These are phyloP conservation scores for Cystobasidium tubakii DNA, from an alignment of 768 basidiomycete species.

Conservation along the genomic window DNA sequence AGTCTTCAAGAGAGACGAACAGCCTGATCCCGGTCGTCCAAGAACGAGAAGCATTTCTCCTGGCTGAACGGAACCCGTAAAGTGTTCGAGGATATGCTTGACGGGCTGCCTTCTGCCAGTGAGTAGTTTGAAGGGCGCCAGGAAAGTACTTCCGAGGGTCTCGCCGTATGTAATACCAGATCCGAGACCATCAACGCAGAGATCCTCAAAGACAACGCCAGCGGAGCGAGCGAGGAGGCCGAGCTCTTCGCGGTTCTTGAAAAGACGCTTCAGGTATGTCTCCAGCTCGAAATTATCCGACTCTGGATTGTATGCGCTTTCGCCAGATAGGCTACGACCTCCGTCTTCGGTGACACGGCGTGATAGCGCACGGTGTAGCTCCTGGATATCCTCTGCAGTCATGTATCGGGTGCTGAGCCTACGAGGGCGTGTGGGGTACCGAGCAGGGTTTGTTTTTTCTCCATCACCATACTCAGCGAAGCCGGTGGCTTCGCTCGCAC, in stretches of 20 bases:
- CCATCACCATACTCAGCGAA: too few species aligned
- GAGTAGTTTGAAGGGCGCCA: background rate
- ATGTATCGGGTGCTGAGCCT: conserved; percentile 6
- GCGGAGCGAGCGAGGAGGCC: conserved; percentile 21
- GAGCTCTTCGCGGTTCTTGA: background rate
- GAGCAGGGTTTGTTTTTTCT: background rate
- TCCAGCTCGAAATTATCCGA: conserved; percentile 38
- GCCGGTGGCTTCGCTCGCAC: too few species aligned
- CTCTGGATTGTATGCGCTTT: conserved; percentile 18
- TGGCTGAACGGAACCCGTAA: conserved; percentile 62
- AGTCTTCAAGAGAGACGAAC: conserved; percentile 55
- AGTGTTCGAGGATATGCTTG: conserved; percentile 55
- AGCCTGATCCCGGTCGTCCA: conserved; percentile 52
- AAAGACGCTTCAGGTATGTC: conserved; percentile 23
- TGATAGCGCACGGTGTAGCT: conserved; percentile 17
- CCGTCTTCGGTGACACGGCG: background rate
- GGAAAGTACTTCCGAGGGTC: background rate
- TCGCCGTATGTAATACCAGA: conserved; percentile 20
- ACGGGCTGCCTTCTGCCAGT: background rate
- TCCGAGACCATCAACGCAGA: conserved; percentile 36
- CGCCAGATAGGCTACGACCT: background rate
- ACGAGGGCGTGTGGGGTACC: background rate
- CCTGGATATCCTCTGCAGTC: conserved; percentile 21
- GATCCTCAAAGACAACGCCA: conserved; percentile 33
- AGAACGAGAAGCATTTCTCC: conserved; percentile 66